phyloP scores from a whole-genome alignment of 257 asterid genomes.

The Nicotiana noctiflora region DNA sequence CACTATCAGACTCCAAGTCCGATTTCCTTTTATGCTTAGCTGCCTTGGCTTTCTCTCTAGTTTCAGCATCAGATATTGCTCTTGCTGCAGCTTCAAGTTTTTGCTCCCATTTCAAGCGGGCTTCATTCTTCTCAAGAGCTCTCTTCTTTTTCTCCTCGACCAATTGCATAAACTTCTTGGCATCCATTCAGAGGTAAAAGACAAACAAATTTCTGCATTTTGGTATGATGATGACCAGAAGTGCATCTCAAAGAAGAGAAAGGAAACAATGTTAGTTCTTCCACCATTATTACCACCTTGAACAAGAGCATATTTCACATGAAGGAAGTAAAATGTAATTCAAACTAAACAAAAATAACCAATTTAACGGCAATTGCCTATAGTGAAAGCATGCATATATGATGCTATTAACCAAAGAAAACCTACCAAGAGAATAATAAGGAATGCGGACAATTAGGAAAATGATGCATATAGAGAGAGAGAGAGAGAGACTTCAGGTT shows the following conservation, averaged over 20 bases:
- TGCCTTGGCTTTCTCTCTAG: conserved; percentile 49
- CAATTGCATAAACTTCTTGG: conserved; percentile 89
- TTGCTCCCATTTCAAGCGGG: conserved; percentile 93
- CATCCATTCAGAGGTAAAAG: conserved; percentile 62
- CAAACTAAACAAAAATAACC: background rate
- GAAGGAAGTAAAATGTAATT: background rate
- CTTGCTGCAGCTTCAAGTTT: conserved; percentile 88
- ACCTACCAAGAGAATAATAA: background rate
- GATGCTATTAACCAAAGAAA: background rate
- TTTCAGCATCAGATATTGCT: conserved; percentile 71
- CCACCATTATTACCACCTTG: conserved; percentile 22
- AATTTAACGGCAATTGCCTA: background rate
- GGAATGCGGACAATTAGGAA: background rate
- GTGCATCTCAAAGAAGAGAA: conserved; percentile 98
- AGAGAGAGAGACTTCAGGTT: background rate
- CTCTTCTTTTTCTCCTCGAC: conserved; percentile 94
- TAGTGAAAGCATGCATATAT: background rate
- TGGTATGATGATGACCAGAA: conserved; percentile 96
- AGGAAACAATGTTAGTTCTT: conserved; percentile 92
- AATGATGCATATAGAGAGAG: background rate
- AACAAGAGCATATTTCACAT: background rate
- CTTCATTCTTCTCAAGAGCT: conserved; percentile 80
- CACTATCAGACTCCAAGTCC: conserved; percentile 38
- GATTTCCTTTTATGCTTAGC: conserved; percentile 60
- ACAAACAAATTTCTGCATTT: conserved; percentile 87